Base-by-base conservation (phyloP, 2,329 filamentous ascomycete genomes). In the Anthostomella pinea region DNA sequence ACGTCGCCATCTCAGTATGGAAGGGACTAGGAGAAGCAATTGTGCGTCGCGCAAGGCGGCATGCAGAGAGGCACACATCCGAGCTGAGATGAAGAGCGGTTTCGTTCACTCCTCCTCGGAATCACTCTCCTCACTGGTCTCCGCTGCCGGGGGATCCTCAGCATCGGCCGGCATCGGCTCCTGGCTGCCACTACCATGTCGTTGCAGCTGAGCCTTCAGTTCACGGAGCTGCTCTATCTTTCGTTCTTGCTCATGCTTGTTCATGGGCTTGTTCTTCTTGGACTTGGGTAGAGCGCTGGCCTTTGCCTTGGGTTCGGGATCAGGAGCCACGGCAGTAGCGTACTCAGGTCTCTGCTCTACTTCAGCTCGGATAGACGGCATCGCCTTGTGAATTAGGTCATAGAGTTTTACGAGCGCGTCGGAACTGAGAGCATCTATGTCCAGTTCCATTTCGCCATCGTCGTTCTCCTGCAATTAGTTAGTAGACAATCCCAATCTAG, bases 221-320 rank as follows among this genome's bases (percentile, higher is more conserved):
- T 77, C 73, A 48, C 77, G 72, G 16, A 86, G 70, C 57, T 78
- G 69, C 47, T 75, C 69, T 52, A 87, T 83, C 47, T 77, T 81
- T 26, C 75, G 71, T 55, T 85, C 81, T 62, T 87, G 83, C 62
- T 86, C 82, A 21, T 68, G 66, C 63, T 83, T 83, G 62, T 79
- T 81, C 83, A 87, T 87, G 1, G 83, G 83, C 69, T 86, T 86
- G 62, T 86, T 85, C 70, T 85, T 85, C 67, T 81, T 82, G 35
- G 76, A 74, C 62, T 80, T 81, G 45, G 65, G 64, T 17, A 65
- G 66, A 15, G 63, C 58, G 28, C 51, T 54, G 11, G 56, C 22
- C 31, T 54, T 57, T 9, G 42, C 15, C 19, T 51, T 56, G 2
- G 50, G 30, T 10, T 58, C 49, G 2, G 55, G 32, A 9, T 54